A percentile compares a stretch with the other conserved stretches of the same genome.
phyloP scores from a whole-genome alignment of 2,329 filamentous ascomycete genomes.

The Claviceps sp. region DNA sequence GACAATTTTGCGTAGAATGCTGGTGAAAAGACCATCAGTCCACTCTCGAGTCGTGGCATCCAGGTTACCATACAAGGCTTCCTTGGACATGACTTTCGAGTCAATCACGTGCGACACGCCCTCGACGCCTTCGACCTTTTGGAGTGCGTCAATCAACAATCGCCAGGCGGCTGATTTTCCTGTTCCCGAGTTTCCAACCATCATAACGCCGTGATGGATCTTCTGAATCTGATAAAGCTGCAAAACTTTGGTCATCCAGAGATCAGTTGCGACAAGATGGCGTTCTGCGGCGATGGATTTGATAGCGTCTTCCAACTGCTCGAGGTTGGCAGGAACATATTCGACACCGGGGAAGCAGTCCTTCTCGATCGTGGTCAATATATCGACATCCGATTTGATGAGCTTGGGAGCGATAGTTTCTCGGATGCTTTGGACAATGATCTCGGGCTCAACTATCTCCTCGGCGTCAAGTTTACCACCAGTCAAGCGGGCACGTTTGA shows the following conservation, averaged over 20 bases:
- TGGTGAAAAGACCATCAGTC: constrained; percentile 97
- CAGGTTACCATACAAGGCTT: constrained; percentile 87
- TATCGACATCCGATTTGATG: constrained; percentile 80
- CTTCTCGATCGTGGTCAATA: constrained; percentile 71
- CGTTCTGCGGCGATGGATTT: constrained; percentile 70
- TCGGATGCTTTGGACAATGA: constrained; percentile 94
- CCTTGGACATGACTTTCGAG: constrained; percentile 99
- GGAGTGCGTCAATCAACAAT: constrained; percentile 77
- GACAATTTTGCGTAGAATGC: constrained; percentile 94
- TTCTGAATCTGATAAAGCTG: constrained; percentile 97
- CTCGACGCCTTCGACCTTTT: constrained; percentile 81
- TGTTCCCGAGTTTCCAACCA: constrained; percentile 96
- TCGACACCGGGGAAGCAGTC: constrained; percentile 84
- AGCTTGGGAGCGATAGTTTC: constrained; percentile 98
- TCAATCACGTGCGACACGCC: constrained; percentile 96
- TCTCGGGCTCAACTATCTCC: constrained; percentile 79
- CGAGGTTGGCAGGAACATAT: constrained; percentile 81
- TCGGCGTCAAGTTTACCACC: constrained; percentile 48
- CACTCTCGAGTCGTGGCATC: constrained; percentile 96
- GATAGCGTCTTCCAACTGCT: constrained; percentile 68
- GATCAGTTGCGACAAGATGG: constrained; percentile 79
- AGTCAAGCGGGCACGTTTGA: constrained; percentile 71
- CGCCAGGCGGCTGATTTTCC: constrained; percentile 96
- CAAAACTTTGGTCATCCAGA: constrained; percentile 94
- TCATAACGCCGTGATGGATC: constrained; percentile 99